Base-by-base conservation (phyloP, 1,284 basidiomycete species). In the Gomphus sp. region DNA sequence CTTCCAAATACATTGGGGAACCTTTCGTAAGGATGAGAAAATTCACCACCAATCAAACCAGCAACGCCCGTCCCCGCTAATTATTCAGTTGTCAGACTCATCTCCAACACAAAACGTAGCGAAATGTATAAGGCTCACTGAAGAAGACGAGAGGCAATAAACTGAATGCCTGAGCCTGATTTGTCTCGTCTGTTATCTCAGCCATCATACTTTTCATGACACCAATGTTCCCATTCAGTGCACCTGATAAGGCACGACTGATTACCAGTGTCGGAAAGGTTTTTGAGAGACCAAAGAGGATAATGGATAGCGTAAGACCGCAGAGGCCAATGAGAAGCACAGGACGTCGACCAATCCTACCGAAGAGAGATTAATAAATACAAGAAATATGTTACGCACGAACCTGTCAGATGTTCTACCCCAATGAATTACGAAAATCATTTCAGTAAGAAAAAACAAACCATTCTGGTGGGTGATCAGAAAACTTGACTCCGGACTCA, bases 191-290 rank as follows among this genome's bases (percentile, higher is more conserved):
- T 2, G 87, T 88, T 62, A 90, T 77, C 68, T 89, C 87, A 9
- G 79, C 80, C 69, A 88, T 74, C 74, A 86, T 84, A 64, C 82
- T 86, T 70, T 87, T 90, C 60, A 86, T 80, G 18, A 87, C 81
- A 3, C 88, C 86, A 37, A 37, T 12, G 36, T 85, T 87, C 62
- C 82, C 76, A 61, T 76, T 76, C 59, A 77, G 74, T 8, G 72
- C 68, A 11, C 79, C 79, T 49, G 76, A 73, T 3, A 77, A 60
- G 52, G 70, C 73, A 7, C 77, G 70, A 52, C 70, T 73, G 9
- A 72, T 33, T 0, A 79, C 68, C 25, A 79, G 63, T 6, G 68
- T 61, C 67, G 67, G 69, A 63, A 79, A 78, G 1, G 66, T 66
- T 31, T 69, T 71, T 3, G 76, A 74, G 39, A 77, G 63, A 1